Evolutionary conservation across 805 yeast genomes (phyloP).

Genomic region (Teunomyces stri): DNA sequence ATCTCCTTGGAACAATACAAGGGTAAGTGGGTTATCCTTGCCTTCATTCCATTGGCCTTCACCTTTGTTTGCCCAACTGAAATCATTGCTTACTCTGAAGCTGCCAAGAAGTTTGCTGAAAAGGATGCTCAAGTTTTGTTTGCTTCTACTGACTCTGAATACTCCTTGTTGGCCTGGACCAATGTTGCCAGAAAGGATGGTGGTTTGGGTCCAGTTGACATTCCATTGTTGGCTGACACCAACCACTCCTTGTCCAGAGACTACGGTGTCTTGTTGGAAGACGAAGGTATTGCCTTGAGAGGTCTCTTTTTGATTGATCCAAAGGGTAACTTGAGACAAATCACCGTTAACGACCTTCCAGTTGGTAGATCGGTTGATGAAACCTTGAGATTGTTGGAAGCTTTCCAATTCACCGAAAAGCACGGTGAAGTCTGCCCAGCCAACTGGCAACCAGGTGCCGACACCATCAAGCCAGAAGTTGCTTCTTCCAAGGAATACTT

Average conservation of each 20-base stretch:
- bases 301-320: conserved; percentile 99
- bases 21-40: conserved; percentile 97
- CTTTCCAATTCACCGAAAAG: conserved; percentile 99
- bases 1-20: conserved; percentile 90
- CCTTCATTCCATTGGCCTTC: conserved; percentile 98
- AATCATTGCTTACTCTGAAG: conserved; percentile 97
- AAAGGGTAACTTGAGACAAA: conserved; percentile 89
- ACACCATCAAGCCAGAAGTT: conserved; percentile 84
- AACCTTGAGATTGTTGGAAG: conserved; percentile 95
- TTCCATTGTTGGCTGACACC: conserved; percentile 95
- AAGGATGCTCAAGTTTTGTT: conserved; percentile 87
- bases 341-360: conserved; percentile 97
- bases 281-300: conserved; percentile 95
- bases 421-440: conserved; percentile 99
- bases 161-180: conserved; percentile 97
- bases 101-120: conserved; percentile 82
- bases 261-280: conserved; percentile 97
- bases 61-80: conserved; percentile 99
- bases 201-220: conserved; percentile 93
- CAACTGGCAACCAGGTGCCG: conserved; percentile 91
- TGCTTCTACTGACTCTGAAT: conserved; percentile 98
- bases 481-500: conserved; percentile 89
- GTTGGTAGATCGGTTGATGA: conserved; percentile 99
- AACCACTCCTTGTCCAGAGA: conserved; percentile 92
- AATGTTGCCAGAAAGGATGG: conserved; percentile 95